These are phyloP conservation scores for Suillus ampliporus DNA, from an alignment of 768 basidiomycete genomes.

Conservation along the genomic window DNA sequence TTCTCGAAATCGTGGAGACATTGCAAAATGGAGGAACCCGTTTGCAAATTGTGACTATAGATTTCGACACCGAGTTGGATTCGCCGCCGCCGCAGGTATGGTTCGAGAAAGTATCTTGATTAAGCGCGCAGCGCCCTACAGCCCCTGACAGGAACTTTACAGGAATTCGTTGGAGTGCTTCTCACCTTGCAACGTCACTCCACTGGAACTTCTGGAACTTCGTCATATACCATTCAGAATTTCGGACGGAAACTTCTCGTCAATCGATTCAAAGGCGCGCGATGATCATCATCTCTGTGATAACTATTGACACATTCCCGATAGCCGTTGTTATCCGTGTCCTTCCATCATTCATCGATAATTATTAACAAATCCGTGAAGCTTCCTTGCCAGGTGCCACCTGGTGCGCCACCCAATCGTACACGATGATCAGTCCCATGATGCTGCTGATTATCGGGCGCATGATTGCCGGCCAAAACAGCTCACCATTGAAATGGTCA, in stretches of 20 bases:
- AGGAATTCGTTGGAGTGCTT: background rate
- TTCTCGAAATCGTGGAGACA: conserved; percentile 1
- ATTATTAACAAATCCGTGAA: background rate
- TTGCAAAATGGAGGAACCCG: background rate
- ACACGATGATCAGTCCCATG: background rate
- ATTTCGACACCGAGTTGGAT: background rate
- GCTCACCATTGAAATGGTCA: background rate
- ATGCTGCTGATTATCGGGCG: background rate
- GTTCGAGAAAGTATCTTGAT: background rate
- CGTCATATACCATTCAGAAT: background rate
- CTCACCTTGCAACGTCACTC: background rate
- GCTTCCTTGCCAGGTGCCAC: background rate
- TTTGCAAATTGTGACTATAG: background rate
- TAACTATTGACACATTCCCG: background rate
- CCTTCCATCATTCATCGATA: conserved; percentile 2
- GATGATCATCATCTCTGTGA: background rate
- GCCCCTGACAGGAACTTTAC: background rate
- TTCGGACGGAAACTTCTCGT: background rate
- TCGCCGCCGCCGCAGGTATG: background rate
- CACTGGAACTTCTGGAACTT: too few relatives aligned
- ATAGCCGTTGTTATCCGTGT: background rate
- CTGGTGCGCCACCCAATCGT: background rate
- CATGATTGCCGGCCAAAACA: background rate
- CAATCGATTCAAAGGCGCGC: background rate
- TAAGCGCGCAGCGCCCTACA: background rate